A percentile compares a stretch with the other conserved stretches of the same genome.
phyloP scores from a whole-genome alignment of 371 early-diverging fungal species.

The Mortierella sp. region DNA sequence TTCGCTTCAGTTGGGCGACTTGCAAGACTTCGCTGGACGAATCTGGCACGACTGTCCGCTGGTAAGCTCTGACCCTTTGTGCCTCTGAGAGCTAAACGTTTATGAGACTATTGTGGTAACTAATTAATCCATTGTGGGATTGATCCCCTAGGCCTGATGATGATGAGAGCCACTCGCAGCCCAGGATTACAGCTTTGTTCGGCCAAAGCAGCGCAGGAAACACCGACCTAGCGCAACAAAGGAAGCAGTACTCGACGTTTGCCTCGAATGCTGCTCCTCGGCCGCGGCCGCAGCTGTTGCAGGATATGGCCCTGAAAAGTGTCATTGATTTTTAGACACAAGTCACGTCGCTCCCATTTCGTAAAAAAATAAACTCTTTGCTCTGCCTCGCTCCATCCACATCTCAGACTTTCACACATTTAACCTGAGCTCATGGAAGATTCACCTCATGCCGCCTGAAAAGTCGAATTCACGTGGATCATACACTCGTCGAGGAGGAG shows the following conservation, averaged over 20 bases:
- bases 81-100: too few relatives aligned
- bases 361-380: constrained; percentile 7
- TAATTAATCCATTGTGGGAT: background rate
- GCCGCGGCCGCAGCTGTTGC: constrained; percentile 50
- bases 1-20: constrained; percentile 98
- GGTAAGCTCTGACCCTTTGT: constrained; percentile 21
- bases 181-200: constrained; percentile 41
- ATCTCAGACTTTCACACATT: background rate
- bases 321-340: constrained; percentile 38
- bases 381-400: background rate
- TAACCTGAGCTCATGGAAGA: constrained; percentile 18
- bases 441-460: constrained; percentile 46
- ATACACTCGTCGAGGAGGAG: constrained; percentile 35
- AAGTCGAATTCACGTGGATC: constrained; percentile 44
- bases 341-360: background rate
- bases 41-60: constrained; percentile 55
- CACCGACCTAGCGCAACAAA: constrained; percentile 26
- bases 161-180: constrained; percentile 37
- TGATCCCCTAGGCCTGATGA: constrained; percentile 35
- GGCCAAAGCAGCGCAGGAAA: constrained; percentile 12
- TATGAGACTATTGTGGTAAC: background rate
- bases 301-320: constrained; percentile 51
- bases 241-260: constrained; percentile 44
- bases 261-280: constrained; percentile 39
- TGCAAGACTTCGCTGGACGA: constrained; percentile 79